Evolutionary conservation across 2,329 filamentous ascomycete genomes (phyloP), one percentile per base, ranked within the genome.

Genomic region (Fusarium napiforme): DNA sequence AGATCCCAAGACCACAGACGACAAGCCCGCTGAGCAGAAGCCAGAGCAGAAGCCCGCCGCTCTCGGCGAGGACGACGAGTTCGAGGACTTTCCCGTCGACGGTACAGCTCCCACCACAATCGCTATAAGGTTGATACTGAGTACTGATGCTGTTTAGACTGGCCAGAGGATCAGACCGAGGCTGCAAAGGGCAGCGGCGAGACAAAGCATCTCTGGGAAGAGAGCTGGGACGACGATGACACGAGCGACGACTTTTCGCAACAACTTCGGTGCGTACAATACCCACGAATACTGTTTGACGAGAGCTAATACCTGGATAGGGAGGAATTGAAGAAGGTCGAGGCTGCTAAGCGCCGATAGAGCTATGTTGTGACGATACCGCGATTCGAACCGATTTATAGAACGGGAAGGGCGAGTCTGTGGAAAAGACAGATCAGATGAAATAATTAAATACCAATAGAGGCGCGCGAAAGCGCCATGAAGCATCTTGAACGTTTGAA

Each of bases 161-260:
- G 96, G 96, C 88, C 92, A 60, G 92, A 95, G 82, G 94, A 97
- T 81, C 95, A 97, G 81, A 94, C 94, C 70, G 94, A 98, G 81
- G 92, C 92, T 63, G 93, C 93, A 64, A 87, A 89, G 79, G 90
- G 87, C 69, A 90, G 86, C 77, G 92, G 91, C 79, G 90, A 91
- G 68, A 87, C 86, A 73, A 85, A 89, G 82, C 95, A 98, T 85
- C 87, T 99, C 61, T 99, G 96, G 96, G 96, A 99, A 84, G 96
- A 99, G 88, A 98, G 95, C 87, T 99, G 96, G 96, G 96, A 99
- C 81, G 96, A 99, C 80, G 96, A 98, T 82, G 96, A 98, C 84
- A 96, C 94, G 75, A 96, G 89, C 79, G 96, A 99, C 81, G 96
- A 99, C 80, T 99, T 99, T 83, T 96, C 95, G 18, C 90, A 93